These are phyloP conservation scores for Solanum acaule DNA, from an alignment of 257 asterid genomes.

Conservation along the genomic window DNA sequence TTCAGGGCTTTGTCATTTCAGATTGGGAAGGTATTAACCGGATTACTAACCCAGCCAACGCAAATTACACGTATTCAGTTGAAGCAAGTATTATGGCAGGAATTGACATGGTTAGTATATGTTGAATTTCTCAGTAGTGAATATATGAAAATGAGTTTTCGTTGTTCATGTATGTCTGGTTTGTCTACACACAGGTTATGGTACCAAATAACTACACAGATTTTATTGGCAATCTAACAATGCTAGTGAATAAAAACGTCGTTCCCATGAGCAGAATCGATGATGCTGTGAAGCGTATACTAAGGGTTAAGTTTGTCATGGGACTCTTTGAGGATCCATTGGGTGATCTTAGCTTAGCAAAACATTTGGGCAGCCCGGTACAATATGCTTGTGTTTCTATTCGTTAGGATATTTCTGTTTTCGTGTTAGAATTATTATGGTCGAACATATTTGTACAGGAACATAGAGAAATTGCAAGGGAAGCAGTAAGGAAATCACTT, in stretches of 20 bases:
- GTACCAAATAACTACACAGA: slow-evolving; percentile 41
- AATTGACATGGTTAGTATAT: slow-evolving; percentile 38
- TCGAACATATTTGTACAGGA: background rate
- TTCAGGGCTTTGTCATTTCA: slow-evolving; percentile 53
- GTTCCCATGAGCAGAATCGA: slow-evolving; percentile 56
- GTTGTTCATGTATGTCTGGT: background rate
- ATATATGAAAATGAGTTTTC: background rate
- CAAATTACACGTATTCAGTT: slow-evolving; percentile 41
- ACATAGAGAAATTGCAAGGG: slow-evolving; percentile 19
- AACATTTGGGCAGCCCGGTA: slow-evolving; percentile 44
- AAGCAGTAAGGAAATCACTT: slow-evolving; percentile 24
- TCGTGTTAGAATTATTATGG: background rate
- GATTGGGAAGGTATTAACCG: slow-evolving; percentile 39
- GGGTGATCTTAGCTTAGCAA: slow-evolving; percentile 42
- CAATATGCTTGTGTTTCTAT: background rate
- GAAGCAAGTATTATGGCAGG: slow-evolving; percentile 36
- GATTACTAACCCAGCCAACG: slow-evolving; percentile 34
- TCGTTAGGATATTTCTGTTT: background rate
- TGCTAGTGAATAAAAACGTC: slow-evolving; percentile 26
- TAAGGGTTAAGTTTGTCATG: slow-evolving; percentile 58
- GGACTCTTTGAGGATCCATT: slow-evolving; percentile 38
- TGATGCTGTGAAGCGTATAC: slow-evolving; percentile 49
- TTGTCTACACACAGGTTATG: slow-evolving; percentile 27
- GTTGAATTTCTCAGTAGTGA: background rate
- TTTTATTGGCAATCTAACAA: slow-evolving; percentile 24